Evolutionary conservation across 2,329 filamentous ascomycete species (phyloP).

Genomic region (Scolecobasidium constrictum): DNA sequence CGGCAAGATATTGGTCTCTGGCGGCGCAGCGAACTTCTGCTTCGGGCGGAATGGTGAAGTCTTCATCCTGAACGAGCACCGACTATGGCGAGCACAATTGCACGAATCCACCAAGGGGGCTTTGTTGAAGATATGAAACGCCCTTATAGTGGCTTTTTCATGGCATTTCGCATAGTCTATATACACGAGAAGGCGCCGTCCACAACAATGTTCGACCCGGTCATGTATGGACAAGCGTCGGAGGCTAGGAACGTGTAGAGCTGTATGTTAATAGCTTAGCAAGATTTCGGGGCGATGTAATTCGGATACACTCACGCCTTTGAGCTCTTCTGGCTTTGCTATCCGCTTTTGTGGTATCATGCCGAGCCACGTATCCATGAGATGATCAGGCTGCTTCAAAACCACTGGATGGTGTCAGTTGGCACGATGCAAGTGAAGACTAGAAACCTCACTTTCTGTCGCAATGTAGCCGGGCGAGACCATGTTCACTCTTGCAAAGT

Average conservation of each 20-base stretch:
- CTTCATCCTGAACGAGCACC: slow-evolving; percentile 34
- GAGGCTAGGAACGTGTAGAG: slow-evolving; percentile 79
- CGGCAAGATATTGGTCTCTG: slow-evolving; percentile 21
- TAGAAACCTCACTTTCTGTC: too few relatives aligned
- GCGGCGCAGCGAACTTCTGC: slow-evolving; percentile 37
- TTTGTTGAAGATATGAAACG: slow-evolving; percentile 9
- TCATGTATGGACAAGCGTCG: slow-evolving; percentile 47
- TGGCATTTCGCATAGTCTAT: too few relatives aligned
- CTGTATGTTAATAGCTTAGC: too few relatives aligned
- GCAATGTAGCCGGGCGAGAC: not conserved
- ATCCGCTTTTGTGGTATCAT: too few relatives aligned
- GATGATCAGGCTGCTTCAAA: too few relatives aligned
- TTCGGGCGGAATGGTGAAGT: slow-evolving; percentile 35
- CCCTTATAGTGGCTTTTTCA: too few relatives aligned
- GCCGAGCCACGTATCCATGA: too few relatives aligned
- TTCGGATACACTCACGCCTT: too few relatives aligned
- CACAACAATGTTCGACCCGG: slow-evolving; percentile 65
- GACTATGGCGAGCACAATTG: slow-evolving; percentile 16
- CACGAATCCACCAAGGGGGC: slow-evolving; percentile 11
- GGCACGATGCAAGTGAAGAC: too few relatives aligned
- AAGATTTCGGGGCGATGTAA: too few relatives aligned
- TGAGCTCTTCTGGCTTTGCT: too few relatives aligned
- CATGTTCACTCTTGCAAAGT: not conserved
- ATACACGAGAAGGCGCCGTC: slow-evolving; percentile 65
- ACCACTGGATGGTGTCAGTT: too few relatives aligned